Base-by-base conservation (phyloP, 768 basidiomycete genomes). In the Kwoniella sp. region DNA sequence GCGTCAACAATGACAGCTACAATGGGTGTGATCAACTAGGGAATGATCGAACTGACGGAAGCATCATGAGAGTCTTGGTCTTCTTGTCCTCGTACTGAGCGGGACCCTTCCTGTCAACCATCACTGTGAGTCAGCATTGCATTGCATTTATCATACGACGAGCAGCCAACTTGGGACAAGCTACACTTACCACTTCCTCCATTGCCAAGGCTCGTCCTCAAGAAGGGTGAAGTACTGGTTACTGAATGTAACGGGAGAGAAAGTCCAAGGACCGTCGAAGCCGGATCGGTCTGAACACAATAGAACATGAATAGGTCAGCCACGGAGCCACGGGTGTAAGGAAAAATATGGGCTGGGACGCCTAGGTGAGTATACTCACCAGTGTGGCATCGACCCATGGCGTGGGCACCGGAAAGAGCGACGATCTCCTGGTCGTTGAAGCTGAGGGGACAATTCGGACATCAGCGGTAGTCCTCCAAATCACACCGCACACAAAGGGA, bases 391-490 rank as follows among this genome's bases (percentile, higher is more conserved):
- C 95, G 90, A 24, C 96, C 95, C 49, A 99, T 87, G 63, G 92
- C 93, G 77, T 99, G 95, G 37, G 91, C 93, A 67, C 95, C 95
- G 24, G 86, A 86, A 69, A 97, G 89, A 59, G 92, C 91, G 64
- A 96, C 94, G 54, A 98, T 98, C 82, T 97, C 95, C 81, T 91
- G 91, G 81, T 99, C 95, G 77, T 92, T 89, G 84, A 97, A 94
- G 57, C 90, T 71, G 47, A 19, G 10, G 13, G 51, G 46, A 58
- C 26, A 15, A 10, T 59, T 52, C 25, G 64, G 44, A 47, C 17
- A 37, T 71, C 40, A 64, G 37, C 17, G 73, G 26, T 33, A 1
- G 26, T 51, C 9, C 15, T 15, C 5, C 25, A n/a, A n/a, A n/a
- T n/a, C n/a, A n/a, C n/a, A n/a, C n/a, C n/a, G n/a, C n/a, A n/a